These are phyloP conservation scores for Neoascochyta sp. DNA, from an alignment of 2,329 filamentous ascomycete species.

Conservation along the genomic window DNA sequence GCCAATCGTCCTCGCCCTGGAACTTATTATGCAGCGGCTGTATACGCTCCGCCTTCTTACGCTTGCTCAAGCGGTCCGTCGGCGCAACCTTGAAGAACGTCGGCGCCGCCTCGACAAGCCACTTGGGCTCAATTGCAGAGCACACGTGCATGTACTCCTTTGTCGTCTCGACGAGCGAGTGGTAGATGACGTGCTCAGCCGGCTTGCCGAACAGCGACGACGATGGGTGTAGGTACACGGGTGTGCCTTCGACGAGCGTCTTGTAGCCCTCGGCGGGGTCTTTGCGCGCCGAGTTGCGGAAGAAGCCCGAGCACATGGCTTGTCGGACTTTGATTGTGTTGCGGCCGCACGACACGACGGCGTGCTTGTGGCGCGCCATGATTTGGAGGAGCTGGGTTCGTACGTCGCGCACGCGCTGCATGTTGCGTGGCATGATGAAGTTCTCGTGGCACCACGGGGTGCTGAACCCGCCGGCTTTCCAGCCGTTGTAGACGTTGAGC, in stretches of 20 bases:
- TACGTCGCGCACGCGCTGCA: constrained; percentile 87
- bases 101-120: constrained; percentile 91
- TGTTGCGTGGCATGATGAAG: constrained; percentile 88
- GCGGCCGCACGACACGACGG: constrained; percentile 77
- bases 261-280: constrained; percentile 97
- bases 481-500: constrained; percentile 95
- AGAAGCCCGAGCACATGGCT: constrained; percentile 89
- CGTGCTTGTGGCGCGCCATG: constrained; percentile 85
- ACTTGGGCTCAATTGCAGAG: constrained; percentile 88
- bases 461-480: constrained; percentile 79
- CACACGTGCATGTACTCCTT: constrained; percentile 99
- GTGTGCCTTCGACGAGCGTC: constrained; percentile 90
- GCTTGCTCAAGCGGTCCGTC: constrained; percentile 79
- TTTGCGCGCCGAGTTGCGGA: constrained; percentile 90
- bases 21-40: constrained; percentile 94
- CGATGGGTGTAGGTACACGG: constrained; percentile 89
- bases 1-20: constrained; percentile 90
- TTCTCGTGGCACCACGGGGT: constrained; percentile 97
- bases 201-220: constrained; percentile 93
- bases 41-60: constrained; percentile 91
- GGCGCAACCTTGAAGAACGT: constrained; percentile 98
- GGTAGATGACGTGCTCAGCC: constrained; percentile 93
- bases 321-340: constrained; percentile 84
- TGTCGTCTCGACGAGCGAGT: constrained; percentile 84
- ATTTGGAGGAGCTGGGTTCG: constrained; percentile 88